Evolutionary conservation across 2,329 filamentous ascomycete species (phyloP).

Genomic region (Penicillium sp.): DNA sequence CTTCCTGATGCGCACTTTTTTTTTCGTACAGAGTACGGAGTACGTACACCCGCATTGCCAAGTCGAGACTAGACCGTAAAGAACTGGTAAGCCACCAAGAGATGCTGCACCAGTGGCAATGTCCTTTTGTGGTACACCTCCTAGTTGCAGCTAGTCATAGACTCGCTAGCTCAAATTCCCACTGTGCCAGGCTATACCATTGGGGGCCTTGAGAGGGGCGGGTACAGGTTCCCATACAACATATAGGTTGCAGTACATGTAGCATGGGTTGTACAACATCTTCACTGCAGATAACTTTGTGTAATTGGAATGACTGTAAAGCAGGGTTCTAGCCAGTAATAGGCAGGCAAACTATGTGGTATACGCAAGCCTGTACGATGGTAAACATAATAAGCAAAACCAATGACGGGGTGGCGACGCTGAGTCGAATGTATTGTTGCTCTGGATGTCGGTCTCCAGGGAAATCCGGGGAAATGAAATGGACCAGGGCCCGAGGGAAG

Average conservation of each 20-base stretch:
- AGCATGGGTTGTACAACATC: slow-evolving; percentile 1
- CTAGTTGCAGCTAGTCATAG: neutral
- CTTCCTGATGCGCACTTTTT: neutral
- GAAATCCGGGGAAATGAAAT: slow-evolving; percentile 12
- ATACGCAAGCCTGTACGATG: neutral
- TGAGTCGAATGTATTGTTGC: neutral
- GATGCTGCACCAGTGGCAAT: slow-evolving; percentile 4
- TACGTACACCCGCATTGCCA: slow-evolving; percentile 11
- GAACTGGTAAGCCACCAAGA: neutral
- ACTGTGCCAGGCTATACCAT: neutral
- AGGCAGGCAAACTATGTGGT: no score
- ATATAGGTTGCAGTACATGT: neutral
- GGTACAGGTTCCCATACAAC: neutral
- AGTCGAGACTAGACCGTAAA: slow-evolving; percentile 3
- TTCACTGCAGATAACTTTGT: neutral
- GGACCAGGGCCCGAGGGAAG: neutral
- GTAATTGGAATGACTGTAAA: neutral
- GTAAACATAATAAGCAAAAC: no score
- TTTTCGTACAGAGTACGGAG: slow-evolving; percentile 11
- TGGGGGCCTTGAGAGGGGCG: neutral
- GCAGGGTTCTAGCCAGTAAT: neutral
- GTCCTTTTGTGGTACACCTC: neutral
- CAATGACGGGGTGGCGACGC: neutral
- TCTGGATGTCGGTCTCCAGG: neutral
- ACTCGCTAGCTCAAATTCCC: neutral